Conservation (phyloP, 257 asterid species). For the Jacaranda mimosifolia region DNA sequence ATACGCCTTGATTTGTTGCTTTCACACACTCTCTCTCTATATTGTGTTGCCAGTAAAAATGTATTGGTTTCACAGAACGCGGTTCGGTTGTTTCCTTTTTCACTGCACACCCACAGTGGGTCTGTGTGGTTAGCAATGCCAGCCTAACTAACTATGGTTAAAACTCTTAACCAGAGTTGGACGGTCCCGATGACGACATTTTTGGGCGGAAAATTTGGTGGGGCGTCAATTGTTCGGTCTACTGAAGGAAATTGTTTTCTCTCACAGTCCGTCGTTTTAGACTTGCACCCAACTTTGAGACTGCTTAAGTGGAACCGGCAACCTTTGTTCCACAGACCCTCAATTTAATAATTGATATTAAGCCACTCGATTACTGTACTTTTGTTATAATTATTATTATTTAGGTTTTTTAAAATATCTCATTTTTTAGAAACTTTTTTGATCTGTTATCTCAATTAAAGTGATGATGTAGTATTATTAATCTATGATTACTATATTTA, state of each 20-base stretch:
- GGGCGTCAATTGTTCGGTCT: constrained; percentile 23
- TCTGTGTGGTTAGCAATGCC: too few species aligned
- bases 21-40: constrained; percentile 34
- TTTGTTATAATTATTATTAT: too few species aligned
- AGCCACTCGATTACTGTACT: too few species aligned
- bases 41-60: constrained; percentile 19
- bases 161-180: constrained; percentile 27
- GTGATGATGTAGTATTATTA: too few species aligned
- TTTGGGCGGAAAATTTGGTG: constrained; percentile 39
- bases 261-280: constrained; percentile 1
- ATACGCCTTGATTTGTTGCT: constrained; percentile 60
- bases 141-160: constrained; percentile 41
- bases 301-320: too few species aligned
- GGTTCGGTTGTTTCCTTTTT: constrained; percentile 63
- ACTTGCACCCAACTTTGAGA: too few species aligned
- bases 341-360: too few species aligned
- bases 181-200: constrained; percentile 34
- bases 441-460: too few species aligned
- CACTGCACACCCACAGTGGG: constrained; percentile 56
- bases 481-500: too few species aligned
- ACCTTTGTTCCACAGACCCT: too few species aligned
- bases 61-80: constrained; percentile 43
- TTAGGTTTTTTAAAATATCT: too few species aligned
- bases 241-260: background rate
- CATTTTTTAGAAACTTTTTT: too few species aligned